Percentiles rank a stretch among this genome's conserved stretches.
phyloP scores from a whole-genome alignment of 225 moss, liverwort and hornwort species.

The Physcomitrellopsis africana region DNA sequence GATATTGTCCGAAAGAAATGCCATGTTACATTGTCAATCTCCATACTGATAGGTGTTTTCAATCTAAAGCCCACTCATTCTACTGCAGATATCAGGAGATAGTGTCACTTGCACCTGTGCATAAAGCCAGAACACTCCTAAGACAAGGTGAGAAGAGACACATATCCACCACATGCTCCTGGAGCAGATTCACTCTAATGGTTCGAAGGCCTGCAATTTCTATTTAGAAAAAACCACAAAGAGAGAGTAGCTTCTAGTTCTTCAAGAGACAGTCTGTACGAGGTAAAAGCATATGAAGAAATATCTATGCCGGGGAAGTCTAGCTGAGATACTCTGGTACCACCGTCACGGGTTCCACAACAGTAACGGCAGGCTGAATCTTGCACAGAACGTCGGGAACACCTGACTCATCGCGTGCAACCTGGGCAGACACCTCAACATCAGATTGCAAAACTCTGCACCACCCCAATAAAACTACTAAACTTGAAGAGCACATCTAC shows the following conservation, averaged over 20 bases:
- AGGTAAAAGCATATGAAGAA: background rate
- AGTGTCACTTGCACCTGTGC: background rate
- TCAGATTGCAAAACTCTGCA: constrained; percentile 8
- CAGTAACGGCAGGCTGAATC: constrained; percentile 38
- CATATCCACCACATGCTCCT: constrained; percentile 10
- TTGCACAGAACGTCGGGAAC: constrained; percentile 74
- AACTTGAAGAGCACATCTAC: background rate
- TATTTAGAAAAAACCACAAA: background rate
- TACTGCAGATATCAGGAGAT: constrained; percentile 17
- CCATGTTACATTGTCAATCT: background rate
- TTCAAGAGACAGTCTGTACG: background rate
- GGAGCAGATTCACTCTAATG: constrained; percentile 11
- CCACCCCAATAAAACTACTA: background rate
- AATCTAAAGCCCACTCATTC: constrained; percentile 18
- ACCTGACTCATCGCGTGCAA: constrained; percentile 87
- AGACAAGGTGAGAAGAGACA: background rate
- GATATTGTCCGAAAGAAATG: background rate
- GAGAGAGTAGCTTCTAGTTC: background rate
- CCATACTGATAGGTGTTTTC: constrained; percentile 4
- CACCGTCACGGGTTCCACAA: constrained; percentile 48
- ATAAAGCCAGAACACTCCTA: constrained; percentile 4
- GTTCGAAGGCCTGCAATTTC: constrained; percentile 4
- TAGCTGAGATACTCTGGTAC: constrained; percentile 70
- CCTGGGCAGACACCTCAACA: constrained; percentile 45
- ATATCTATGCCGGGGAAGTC: background rate